Base-by-base conservation (phyloP, 2,329 filamentous ascomycete genomes). In the Hawksworthiomyces lignivorus region DNA sequence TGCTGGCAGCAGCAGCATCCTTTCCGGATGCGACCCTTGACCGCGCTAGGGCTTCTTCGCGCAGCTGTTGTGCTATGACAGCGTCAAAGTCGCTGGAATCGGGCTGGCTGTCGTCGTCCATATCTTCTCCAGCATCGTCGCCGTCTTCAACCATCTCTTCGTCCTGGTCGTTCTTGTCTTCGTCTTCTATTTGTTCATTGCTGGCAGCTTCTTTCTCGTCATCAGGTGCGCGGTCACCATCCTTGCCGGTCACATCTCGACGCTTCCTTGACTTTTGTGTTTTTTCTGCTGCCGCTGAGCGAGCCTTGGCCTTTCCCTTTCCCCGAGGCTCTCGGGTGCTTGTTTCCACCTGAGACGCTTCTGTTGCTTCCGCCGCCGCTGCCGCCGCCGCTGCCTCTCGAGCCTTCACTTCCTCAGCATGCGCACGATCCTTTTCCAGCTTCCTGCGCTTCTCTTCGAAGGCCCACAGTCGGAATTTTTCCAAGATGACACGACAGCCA, bases 391-490 rank as follows among this genome's bases (percentile, higher is more conserved):
- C 39, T 2, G 34, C 49, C 26, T 56, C 53, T 3, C 53, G 54
- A 4, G 55, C 53, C 60, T 69, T 65, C 12, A 73, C 71, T 31
- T 70, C 64, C 19, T 72, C 62, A 5, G 67, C 65, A 18, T 68
- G 59, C 4, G 71, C 73, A 36, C 80, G 80, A 46, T 90, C 87
- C 54, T 81, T 86, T 54, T 87, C 83, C 3, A 78, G 64, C 61
- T 87, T 87, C 46, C 86, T 71, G 32, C 83, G 77, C 66, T 89
- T 94, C 61, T 98, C 92, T 58, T 94, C 87, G 47, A 89, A 75
- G 48, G 82, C 88, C 89, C 89, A 97, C 41, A 77, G 70, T 38
- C 80, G 77, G 58, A 96, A 97, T 58, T 96, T 97, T 48, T 87
- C 80, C 17, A 97, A 72, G 22, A 97, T 81, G 0, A 74, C 73